phyloP scores from a whole-genome alignment of 2,329 filamentous ascomycete species.

The Fusarium sulawesiense region DNA sequence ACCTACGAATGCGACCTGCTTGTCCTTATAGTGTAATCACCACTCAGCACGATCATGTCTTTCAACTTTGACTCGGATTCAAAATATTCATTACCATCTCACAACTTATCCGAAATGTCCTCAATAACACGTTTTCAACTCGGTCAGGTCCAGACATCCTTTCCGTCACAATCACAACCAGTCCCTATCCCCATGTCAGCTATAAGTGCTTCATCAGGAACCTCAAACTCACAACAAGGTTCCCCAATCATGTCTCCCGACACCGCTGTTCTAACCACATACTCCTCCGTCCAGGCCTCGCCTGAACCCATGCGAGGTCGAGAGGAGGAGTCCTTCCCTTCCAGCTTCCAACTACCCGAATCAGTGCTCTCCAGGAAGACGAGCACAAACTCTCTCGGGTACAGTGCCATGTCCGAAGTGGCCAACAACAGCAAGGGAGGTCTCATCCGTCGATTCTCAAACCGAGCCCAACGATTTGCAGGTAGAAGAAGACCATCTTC shows the following conservation, averaged over 20 bases:
- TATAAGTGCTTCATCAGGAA: conserved; percentile 66
- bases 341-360: conserved; percentile 78
- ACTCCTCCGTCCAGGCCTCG: conserved; percentile 73
- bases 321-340: conserved; percentile 63
- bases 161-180: conserved; percentile 53
- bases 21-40: conserved; percentile 41
- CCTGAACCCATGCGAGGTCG: conserved; percentile 71
- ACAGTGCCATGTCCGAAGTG: conserved; percentile 66
- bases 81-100: conserved; percentile 38
- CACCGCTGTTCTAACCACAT: conserved; percentile 63
- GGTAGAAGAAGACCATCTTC: conserved; percentile 80
- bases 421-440: conserved; percentile 61
- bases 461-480: conserved; percentile 77
- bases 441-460: conserved; percentile 87
- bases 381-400: conserved; percentile 72
- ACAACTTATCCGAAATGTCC: conserved; percentile 55
- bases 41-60: conserved; percentile 42
- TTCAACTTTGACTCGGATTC: conserved; percentile 42
- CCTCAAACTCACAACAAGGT: conserved; percentile 65
- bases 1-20: conserved; percentile 47
- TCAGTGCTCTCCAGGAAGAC: conserved; percentile 71
- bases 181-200: conserved; percentile 61
- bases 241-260: conserved; percentile 70
- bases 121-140: conserved; percentile 56
- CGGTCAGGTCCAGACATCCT: conserved; percentile 60